These are phyloP conservation scores for Teratosphaeria pseudoeucalypti DNA, from an alignment of 2,329 filamentous ascomycete genomes.

Conservation along the genomic window DNA sequence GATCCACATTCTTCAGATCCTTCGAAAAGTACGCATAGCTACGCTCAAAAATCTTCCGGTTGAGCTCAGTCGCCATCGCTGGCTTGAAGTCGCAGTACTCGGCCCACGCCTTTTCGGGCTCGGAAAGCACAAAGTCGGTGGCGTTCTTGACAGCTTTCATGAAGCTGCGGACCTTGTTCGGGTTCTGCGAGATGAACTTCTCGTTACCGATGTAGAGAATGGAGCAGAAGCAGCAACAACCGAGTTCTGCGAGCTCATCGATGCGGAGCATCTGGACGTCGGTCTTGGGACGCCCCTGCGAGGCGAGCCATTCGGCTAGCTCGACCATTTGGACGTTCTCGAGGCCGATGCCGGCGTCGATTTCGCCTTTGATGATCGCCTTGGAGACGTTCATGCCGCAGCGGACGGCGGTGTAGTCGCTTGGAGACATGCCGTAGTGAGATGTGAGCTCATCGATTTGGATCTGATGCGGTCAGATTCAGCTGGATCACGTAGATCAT, in stretches of 20 bases:
- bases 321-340: constrained; percentile 81
- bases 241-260: constrained; percentile 66
- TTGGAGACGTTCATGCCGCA: constrained; percentile 75
- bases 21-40: constrained; percentile 67
- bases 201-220: constrained; percentile 76
- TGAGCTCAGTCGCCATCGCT: constrained; percentile 55
- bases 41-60: constrained; percentile 71
- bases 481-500: too few relatives aligned
- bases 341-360: constrained; percentile 66
- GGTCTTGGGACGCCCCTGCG: constrained; percentile 50
- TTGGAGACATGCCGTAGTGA: constrained; percentile 63
- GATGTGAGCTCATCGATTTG: constrained; percentile 73
- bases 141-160: constrained; percentile 63
- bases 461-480: constrained; percentile 39
- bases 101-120: constrained; percentile 53
- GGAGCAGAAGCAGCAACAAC: constrained; percentile 76
- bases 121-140: constrained; percentile 59
- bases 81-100: constrained; percentile 66
- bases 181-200: constrained; percentile 54
- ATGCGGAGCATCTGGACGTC: constrained; percentile 75
- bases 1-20: constrained; percentile 62
- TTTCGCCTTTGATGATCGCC: constrained; percentile 61
- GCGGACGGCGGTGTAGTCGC: constrained; percentile 65
- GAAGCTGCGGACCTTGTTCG: constrained; percentile 56
- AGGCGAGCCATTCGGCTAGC: constrained; percentile 62